These are phyloP conservation scores for Candida maris DNA, from an alignment of 805 yeast genomes.

Conservation along the genomic window DNA sequence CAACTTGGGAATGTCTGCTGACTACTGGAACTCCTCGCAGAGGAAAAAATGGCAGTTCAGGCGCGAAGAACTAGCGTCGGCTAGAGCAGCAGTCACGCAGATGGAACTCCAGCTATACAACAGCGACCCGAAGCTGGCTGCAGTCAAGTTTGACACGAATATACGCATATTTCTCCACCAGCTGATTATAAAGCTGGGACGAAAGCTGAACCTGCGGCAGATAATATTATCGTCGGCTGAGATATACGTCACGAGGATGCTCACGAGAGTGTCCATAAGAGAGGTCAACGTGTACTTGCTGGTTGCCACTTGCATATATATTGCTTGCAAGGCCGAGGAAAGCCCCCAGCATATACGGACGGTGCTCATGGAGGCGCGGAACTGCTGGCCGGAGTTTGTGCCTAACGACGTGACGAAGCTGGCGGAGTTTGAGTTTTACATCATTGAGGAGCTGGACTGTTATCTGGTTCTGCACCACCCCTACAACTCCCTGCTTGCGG, in stretches of 20 bases:
- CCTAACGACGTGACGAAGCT: conserved; percentile 88
- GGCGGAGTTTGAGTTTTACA: conserved; percentile 93
- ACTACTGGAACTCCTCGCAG: conserved; percentile 86
- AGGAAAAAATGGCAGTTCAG: conserved; percentile 78
- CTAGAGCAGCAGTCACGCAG: conserved; percentile 18
- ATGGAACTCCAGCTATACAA: conserved; percentile 21
- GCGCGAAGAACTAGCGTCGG: conserved; percentile 46
- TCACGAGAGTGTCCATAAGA: conserved; percentile 64
- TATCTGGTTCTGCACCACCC: conserved; percentile 75
- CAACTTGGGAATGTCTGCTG: conserved; percentile 85
- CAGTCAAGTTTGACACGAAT: conserved; percentile 51
- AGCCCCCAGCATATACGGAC: conserved; percentile 91
- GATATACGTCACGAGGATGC: conserved; percentile 73
- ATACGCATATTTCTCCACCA: conserved; percentile 78
- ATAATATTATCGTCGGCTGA: conserved; percentile 87
- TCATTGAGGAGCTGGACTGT: conserved; percentile 82
- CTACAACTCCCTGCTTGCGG: conserved; percentile 56
- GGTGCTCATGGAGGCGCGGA: conserved; percentile 77
- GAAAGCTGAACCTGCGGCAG: conserved; percentile 75
- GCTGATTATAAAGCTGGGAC: conserved; percentile 69
- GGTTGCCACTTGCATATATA: conserved; percentile 79
- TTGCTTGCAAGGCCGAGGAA: conserved; percentile 93
- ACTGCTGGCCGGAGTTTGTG: conserved; percentile 90
- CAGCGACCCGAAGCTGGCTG: conserved; percentile 5
- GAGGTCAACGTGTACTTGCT: conserved; percentile 81